Evolutionary conservation across 768 basidiomycete genomes (phyloP).

Genomic region (Tricholoma sp.): DNA sequence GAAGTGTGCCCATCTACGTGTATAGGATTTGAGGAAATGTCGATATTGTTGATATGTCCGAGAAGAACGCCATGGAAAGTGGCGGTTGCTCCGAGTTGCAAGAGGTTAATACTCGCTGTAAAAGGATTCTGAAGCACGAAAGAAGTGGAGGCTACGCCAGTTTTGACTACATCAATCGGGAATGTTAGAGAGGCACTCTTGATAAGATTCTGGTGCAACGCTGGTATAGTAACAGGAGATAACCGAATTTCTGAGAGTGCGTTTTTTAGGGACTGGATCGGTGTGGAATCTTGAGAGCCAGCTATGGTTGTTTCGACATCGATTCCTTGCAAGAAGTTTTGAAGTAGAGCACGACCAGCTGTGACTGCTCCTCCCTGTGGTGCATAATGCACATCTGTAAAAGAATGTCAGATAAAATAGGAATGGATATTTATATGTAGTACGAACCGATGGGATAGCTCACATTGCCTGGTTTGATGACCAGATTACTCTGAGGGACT

Average conservation of each 20-base stretch:
- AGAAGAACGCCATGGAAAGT: conserved; percentile 51
- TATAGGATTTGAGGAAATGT: conserved; percentile 52
- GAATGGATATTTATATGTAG: background rate
- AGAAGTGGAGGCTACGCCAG: conserved; percentile 51
- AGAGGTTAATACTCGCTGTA: conserved; percentile 63
- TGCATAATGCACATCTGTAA: conserved; percentile 52
- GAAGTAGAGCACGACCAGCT: conserved; percentile 51
- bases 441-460: conserved; percentile 49
- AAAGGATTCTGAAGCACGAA: conserved; percentile 66
- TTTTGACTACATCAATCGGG: conserved; percentile 56
- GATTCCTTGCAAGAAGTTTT: conserved; percentile 66
- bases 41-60: conserved; percentile 53
- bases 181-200: conserved; percentile 50
- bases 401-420: background rate
- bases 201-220: conserved; percentile 58
- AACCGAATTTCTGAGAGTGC: conserved; percentile 59
- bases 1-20: conserved; percentile 53
- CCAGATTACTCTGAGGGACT: conserved; percentile 38
- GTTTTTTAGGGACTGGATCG: conserved; percentile 52
- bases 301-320: conserved; percentile 49
- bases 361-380: conserved; percentile 49
- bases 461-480: conserved; percentile 54
- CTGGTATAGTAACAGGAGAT: conserved; percentile 59
- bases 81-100: conserved; percentile 49
- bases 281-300: conserved; percentile 51